phyloP scores from a whole-genome alignment of 257 asterid species.

The Solanum raphanifolium region DNA sequence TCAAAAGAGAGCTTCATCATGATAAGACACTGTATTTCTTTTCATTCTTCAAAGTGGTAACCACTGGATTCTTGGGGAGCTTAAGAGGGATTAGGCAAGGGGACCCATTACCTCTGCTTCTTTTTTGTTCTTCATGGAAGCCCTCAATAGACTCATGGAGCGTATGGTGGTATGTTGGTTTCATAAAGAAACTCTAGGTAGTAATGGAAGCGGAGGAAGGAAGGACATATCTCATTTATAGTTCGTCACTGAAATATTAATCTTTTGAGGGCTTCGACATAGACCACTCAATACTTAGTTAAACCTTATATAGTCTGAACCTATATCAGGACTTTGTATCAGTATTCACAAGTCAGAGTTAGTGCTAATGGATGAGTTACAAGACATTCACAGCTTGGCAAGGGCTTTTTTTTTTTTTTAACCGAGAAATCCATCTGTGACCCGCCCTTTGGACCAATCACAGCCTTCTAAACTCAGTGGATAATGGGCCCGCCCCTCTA shows the following conservation, averaged over 20 bases:
- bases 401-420: too few species aligned
- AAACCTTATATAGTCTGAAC: neutral
- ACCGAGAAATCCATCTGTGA: too few species aligned
- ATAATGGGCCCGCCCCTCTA: too few species aligned
- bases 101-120: neutral
- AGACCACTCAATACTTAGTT: neutral
- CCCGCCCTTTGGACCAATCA: too few species aligned
- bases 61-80: neutral
- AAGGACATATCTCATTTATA: neutral
- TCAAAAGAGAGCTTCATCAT: neutral
- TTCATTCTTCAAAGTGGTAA: neutral
- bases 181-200: neutral
- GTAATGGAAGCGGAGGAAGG: neutral
- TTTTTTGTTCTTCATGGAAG: neutral
- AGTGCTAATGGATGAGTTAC: neutral
- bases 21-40: neutral
- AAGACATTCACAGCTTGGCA: neutral
- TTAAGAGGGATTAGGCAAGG: neutral
- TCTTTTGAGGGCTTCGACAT: neutral
- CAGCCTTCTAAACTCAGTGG: too few species aligned
- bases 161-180: neutral
- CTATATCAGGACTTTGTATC: neutral
- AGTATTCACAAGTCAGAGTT: neutral
- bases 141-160: neutral
- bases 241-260: neutral